Base-by-base conservation (phyloP, 2,329 filamentous ascomycete genomes). In the Hypoxylon sp. region DNA sequence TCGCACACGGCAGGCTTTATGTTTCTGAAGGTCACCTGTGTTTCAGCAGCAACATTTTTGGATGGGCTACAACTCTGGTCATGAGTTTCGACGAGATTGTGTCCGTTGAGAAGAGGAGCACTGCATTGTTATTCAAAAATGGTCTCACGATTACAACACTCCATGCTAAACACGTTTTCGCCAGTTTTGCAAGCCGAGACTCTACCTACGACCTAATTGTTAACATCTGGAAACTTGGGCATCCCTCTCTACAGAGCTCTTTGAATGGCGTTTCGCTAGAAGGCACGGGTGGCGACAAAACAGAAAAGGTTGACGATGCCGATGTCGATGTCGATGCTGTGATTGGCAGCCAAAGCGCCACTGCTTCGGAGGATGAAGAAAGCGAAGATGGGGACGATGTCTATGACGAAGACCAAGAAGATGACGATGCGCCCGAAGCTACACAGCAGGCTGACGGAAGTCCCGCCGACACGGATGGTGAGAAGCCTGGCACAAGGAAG, bases 11-110 rank as follows among this genome's bases (percentile, higher is more conserved):
- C 4, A 84, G 94, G 29, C 80, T 99, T 9, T 99, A 99, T 67
- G 90, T 99, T 30, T 97, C 94, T 0, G 94, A 99, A 73, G 92
- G 93, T 7, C 93, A 99, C 68, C 84, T 99, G 35, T 99, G 94
- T 76, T 99, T 99, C 73, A 97, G 92, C 66, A 97, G 94, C 77
- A 99, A 99, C 69, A 99, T 99, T 60, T 83, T 99, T 35, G 94
- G 94, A 44, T 99, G 94, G 94, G 89, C 95, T 15, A 99, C 94
- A 0, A 99, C 94, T 1, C 78, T 99, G 30, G 93, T 99, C 42
- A 96, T 99, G 76, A 95, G 91, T 70, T 99, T 99, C 69, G 94
- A 99, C 67, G 94, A 99, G 71, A 90, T 99, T 50, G 90, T 97
- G 13, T 91, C 93, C 1, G 89, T 99, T 5, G 94, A 99, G 73